Base-by-base conservation (phyloP, 805 yeast species). In the Ogataea populi-albae region DNA sequence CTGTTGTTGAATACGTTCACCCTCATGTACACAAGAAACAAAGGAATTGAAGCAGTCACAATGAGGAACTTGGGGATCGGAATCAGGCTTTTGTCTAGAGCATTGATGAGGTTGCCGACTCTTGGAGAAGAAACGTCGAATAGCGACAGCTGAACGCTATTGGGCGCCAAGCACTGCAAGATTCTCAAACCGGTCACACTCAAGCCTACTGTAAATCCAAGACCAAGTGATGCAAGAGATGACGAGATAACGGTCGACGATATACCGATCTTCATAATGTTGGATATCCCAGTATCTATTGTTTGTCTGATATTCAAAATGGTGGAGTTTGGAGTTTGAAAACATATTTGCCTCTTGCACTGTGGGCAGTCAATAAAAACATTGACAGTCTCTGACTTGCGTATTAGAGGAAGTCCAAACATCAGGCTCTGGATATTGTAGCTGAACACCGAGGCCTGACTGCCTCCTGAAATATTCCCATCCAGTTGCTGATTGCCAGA, bases 301-400 rank as follows among this genome's bases (percentile, higher is more conserved):
- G 46, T 38, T 11, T 42, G 27, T 11, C 37, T 32, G 3, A 43
- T 20, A n/a, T 47, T 38, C 23, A 54, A 23, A 6, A 46, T 24
- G 8, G 37, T 36, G n/a, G 55, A 52, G 26, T 35, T 38, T n/a
- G 45, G 41, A 4, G 54, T 47, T 18, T 54, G 48, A 20, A 62
- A 33, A 18, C 55, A 45, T 3, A 65, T 52, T 9, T 58, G 52
- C 4, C 56, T 40, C 26, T 56, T 50, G 41, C 71, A 65, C 40
- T 65, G 69, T 1, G 69, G 69, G 41, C 71, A 65, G 14, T 50
- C 53, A 15, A 62, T 52, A 17, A 46, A 46, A 5, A 52, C 46
- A 17, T 43, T 40, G 20, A 41, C 40, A 12, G 37, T 39, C 20
- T 49, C 52, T 19, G 53, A 43, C 21, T 43, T 49, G 21, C 37